Conservation (phyloP, 163 green algal species). For the Chlamydomonas reinhardtii region DNA sequence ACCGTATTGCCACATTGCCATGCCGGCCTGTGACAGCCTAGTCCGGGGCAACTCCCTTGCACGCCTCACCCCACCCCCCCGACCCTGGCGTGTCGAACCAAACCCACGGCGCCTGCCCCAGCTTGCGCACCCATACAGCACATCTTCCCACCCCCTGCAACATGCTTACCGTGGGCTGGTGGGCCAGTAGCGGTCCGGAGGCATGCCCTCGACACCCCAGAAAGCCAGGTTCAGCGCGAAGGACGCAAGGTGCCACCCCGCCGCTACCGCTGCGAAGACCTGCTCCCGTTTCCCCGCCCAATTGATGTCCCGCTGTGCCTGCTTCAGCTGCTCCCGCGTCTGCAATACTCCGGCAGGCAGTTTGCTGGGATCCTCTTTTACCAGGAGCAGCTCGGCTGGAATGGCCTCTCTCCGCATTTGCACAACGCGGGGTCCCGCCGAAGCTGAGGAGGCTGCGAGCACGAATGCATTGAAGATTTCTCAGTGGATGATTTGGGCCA, state of each 20-base stretch:
- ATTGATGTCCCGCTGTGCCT: slow-evolving; percentile 39
- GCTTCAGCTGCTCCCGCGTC: slow-evolving; percentile 36
- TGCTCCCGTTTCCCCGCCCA: slow-evolving; percentile 65
- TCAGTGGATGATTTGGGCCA: not conserved
- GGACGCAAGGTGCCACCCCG: slow-evolving; percentile 59
- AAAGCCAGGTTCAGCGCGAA: slow-evolving; percentile 72
- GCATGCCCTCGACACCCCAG: slow-evolving; percentile 69
- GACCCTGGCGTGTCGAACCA: too few relatives aligned
- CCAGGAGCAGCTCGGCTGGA: slow-evolving; percentile 53
- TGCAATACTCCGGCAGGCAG: slow-evolving; percentile 33
- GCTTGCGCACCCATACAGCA: too few relatives aligned
- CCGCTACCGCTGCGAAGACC: slow-evolving; percentile 60
- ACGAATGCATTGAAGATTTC: not conserved
- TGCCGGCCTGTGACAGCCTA: too few relatives aligned
- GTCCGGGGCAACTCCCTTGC: too few relatives aligned
- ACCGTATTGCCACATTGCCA: too few relatives aligned
- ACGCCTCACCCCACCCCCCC: not conserved
- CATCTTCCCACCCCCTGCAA: not conserved
- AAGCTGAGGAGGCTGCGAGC: slow-evolving; percentile 13
- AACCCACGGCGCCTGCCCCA: too few relatives aligned
- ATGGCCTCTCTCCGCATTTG: slow-evolving; percentile 40
- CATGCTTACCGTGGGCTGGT: slow-evolving; percentile 53
- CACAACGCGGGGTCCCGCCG: slow-evolving; percentile 25
- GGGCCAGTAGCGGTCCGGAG: slow-evolving; percentile 72
- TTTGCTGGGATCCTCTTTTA: slow-evolving; percentile 38